Evolutionary conservation across 2,329 filamentous ascomycete species (phyloP).

Genomic region (Cladorrhinum sp.): DNA sequence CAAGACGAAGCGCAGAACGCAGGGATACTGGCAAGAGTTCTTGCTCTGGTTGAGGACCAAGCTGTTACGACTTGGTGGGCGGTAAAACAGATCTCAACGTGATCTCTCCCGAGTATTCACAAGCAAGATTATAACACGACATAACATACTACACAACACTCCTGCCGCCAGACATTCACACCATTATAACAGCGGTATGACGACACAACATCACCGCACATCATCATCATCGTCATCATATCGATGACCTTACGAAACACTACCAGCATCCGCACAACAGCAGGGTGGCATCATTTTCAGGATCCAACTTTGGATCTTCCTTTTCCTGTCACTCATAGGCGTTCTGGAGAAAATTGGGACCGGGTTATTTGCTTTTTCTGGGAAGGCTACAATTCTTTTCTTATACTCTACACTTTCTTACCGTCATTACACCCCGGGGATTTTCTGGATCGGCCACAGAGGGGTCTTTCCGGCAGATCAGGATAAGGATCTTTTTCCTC

Average conservation of each 20-base stretch:
- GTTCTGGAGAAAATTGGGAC: background rate
- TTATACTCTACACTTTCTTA: conserved; percentile 1
- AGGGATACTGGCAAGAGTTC: conserved; percentile 60
- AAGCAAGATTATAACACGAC: conserved; percentile 13
- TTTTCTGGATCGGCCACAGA: background rate
- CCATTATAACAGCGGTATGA: background rate
- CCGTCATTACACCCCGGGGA: conserved; percentile 6
- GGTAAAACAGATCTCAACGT: conserved; percentile 11
- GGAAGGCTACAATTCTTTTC: background rate
- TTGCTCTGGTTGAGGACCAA: conserved; percentile 63
- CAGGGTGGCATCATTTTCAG: background rate
- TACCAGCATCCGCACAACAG: background rate
- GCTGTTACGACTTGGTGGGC: conserved; percentile 41
- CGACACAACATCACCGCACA: background rate
- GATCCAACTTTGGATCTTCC: background rate
- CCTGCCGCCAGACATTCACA: background rate
- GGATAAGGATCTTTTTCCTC: background rate
- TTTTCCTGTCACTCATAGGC: background rate
- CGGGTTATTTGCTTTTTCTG: background rate
- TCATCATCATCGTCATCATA: background rate
- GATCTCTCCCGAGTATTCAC: background rate
- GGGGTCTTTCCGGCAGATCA: background rate
- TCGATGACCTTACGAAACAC: background rate
- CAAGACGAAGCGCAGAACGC: conserved; percentile 58
- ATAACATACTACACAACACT: background rate